Base-by-base conservation (phyloP, 2,329 filamentous ascomycete species). In the Alternaria novae-zelandiae region DNA sequence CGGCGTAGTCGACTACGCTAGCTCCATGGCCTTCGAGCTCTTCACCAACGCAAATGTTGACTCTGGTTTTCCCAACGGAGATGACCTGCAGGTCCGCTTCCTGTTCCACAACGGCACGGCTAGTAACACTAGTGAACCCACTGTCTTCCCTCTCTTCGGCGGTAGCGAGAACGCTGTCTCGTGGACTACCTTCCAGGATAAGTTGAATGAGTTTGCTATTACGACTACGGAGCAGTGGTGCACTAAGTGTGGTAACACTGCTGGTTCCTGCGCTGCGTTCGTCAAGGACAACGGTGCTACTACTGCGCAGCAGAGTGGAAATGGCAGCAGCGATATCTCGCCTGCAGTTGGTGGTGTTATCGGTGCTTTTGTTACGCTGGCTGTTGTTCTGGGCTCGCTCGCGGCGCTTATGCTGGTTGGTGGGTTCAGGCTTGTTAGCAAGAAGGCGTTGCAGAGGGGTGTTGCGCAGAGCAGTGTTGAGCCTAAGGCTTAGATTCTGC, bases 1-100 rank as follows among this genome's bases (percentile, higher is more conserved):
- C 63, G 91, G 91, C 58, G 83, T 97, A 12, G 89, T 90, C n/a
- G 90, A 94, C 81, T 97, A 97, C 74, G 93, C 93, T 6, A 91
- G 90, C 3, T 89, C 89, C 67, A 93, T 97, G 87, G 85, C 85
- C 6, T 94, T 96, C 77, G 94, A 97, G 83, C 86, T 86, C 21
- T 86, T 89, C 71, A 89, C 87, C 44, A 56, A 65, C 1, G 63
- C 64, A 0, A 84, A 87, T 64, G 66, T 71, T 3, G 70, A 74
- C 0, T 70, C 73, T 4, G 74, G 73, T 0, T 85, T 86, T 70
- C 85, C 84, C 3, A 69, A 77, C 7, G 69, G 61, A 5, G 79
- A 83, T 0, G 86, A 90, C 5, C 79, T 89, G 43, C 83, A 82
- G 60, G 86, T 90, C 12, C 83, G 88, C 32, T 90, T 90, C 81